A percentile compares a stretch with the other conserved stretches of the same genome.
Evolutionary conservation across 1,139 yeast species (phyloP).

Genomic region (Taphrina wiesneri): DNA sequence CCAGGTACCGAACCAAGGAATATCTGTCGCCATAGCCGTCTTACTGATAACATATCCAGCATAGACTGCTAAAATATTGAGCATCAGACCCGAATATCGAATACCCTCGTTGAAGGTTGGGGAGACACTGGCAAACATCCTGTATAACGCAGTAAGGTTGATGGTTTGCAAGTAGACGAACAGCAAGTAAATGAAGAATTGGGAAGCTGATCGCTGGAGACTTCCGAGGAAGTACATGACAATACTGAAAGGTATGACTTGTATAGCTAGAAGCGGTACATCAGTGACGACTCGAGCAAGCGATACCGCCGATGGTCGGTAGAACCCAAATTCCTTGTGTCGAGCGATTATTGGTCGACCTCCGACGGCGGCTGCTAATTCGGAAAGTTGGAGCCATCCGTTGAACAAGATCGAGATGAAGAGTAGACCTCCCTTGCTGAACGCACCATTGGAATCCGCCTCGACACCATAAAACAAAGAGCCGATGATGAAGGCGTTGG

Average conservation of each 20-base stretch:
- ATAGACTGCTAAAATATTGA: slow-evolving; percentile 62
- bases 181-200: slow-evolving; percentile 67
- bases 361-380: slow-evolving; percentile 67
- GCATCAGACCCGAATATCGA: slow-evolving; percentile 67
- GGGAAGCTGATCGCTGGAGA: slow-evolving; percentile 66
- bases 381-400: slow-evolving; percentile 75
- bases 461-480: slow-evolving; percentile 68
- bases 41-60: slow-evolving; percentile 67
- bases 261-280: slow-evolving; percentile 61
- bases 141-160: slow-evolving; percentile 69
- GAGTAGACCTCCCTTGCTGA: slow-evolving; percentile 65
- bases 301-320: slow-evolving; percentile 79
- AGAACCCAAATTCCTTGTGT: slow-evolving; percentile 71
- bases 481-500: slow-evolving; percentile 55
- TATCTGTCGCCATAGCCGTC: slow-evolving; percentile 49
- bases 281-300: slow-evolving; percentile 70
- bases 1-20: slow-evolving; percentile 72
- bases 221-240: slow-evolving; percentile 67
- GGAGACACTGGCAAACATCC: slow-evolving; percentile 67
- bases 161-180: slow-evolving; percentile 57
- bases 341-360: slow-evolving; percentile 79
- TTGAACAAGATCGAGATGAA: slow-evolving; percentile 77
- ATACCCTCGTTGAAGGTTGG: slow-evolving; percentile 64
- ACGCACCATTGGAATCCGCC: slow-evolving; percentile 57
- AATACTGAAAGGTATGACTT: slow-evolving; percentile 62